Evolutionary conservation across 1,284 basidiomycete genomes (phyloP).

Genomic region (Inonotus obliquus): DNA sequence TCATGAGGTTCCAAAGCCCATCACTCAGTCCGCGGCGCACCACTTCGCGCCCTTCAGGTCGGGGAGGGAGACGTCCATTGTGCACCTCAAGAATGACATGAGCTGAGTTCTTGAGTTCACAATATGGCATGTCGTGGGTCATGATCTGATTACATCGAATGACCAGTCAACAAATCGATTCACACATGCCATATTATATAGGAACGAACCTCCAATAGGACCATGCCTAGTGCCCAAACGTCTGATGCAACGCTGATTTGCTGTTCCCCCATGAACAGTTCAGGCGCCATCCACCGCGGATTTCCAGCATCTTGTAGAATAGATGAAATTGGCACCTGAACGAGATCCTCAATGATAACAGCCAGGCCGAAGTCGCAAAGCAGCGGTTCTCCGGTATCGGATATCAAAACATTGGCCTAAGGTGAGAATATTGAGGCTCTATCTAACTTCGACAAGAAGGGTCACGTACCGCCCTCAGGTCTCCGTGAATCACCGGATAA

Average conservation of each 20-base stretch:
- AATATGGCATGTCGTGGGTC: conserved; percentile 16
- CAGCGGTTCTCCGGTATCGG: conserved; percentile 16
- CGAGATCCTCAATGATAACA: conserved; percentile 18
- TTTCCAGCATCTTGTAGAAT: conserved; percentile 14
- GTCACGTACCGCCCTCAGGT: conserved; percentile 13
- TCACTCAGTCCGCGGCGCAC: conserved; percentile 14
- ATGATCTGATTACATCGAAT: conserved; percentile 13
- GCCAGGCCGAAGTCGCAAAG: conserved; percentile 22
- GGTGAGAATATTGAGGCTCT: neutral
- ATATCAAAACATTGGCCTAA: conserved; percentile 20
- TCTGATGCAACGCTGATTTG: conserved; percentile 10
- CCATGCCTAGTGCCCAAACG: conserved; percentile 18
- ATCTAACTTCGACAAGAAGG: neutral
- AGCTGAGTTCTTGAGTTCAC: conserved; percentile 14
- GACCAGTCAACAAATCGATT: neutral
- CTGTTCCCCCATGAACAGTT: conserved; percentile 17
- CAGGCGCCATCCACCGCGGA: conserved; percentile 21
- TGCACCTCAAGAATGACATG: conserved; percentile 18
- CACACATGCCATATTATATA: neutral
- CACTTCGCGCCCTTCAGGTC: conserved; percentile 9
- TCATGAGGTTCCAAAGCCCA: conserved; percentile 17
- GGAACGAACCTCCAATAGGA: conserved; percentile 17
- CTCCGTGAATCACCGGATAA: conserved; percentile 16
- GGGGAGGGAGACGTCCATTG: conserved; percentile 2
- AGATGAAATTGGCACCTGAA: conserved; percentile 16